phyloP scores from a whole-genome alignment of 2,329 filamentous ascomycete genomes.

The Scopulariopsis brevicaulis region DNA sequence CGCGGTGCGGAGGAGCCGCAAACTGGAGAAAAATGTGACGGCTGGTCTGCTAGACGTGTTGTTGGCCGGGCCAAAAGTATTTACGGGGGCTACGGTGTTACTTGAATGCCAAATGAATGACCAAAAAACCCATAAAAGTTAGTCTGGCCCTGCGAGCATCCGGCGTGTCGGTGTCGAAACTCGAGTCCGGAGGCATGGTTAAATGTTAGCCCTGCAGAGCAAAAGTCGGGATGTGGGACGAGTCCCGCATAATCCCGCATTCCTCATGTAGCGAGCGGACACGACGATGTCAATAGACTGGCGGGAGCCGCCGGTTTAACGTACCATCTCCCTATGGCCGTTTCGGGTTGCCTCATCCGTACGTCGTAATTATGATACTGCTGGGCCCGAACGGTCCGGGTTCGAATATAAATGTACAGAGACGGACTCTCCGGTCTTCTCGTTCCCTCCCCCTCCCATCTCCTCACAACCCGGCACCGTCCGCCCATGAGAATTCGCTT shows the following conservation, averaged over 20 bases:
- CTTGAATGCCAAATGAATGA: constrained; percentile 3
- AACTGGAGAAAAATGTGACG: constrained; percentile 3
- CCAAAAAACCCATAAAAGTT: not conserved
- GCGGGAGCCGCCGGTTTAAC: too few species aligned
- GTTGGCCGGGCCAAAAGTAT: not conserved
- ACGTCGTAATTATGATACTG: too few species aligned
- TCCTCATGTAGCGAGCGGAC: too few species aligned
- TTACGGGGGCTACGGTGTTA: not conserved
- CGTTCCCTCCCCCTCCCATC: not conserved
- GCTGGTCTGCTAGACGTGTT: constrained; percentile 4
- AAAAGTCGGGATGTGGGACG: too few species aligned
- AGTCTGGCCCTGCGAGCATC: not conserved
- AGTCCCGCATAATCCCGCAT: too few species aligned
- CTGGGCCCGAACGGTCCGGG: too few species aligned
- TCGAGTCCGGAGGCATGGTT: not conserved
- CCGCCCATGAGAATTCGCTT: not conserved
- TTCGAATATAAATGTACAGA: too few species aligned
- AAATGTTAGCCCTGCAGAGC: not conserved
- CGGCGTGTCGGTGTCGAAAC: not conserved
- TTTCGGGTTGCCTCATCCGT: too few species aligned
- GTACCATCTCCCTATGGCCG: too few species aligned
- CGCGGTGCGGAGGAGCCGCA: constrained; percentile 1
- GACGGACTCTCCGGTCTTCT: too few species aligned
- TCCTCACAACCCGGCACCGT: not conserved
- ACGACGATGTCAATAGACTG: too few species aligned